A percentile compares a stretch with the other conserved stretches of the same genome.
These are phyloP conservation scores for Camptophora hylomeconis DNA, from an alignment of 2,329 filamentous ascomycete species.

Conservation along the genomic window DNA sequence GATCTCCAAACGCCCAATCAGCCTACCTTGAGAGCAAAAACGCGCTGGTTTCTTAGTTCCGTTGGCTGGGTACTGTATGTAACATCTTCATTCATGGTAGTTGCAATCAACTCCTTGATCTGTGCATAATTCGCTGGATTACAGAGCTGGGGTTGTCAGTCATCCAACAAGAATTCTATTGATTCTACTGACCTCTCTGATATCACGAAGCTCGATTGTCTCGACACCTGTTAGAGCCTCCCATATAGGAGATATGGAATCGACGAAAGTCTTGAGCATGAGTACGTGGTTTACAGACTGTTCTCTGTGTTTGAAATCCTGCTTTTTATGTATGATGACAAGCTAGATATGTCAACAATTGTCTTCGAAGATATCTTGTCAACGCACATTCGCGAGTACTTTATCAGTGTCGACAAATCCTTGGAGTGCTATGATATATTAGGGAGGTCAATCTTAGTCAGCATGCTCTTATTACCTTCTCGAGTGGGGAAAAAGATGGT, in stretches of 20 bases:
- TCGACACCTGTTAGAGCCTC: slow-evolving; percentile 53
- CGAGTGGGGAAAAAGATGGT: slow-evolving; percentile 71
- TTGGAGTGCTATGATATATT: slow-evolving; percentile 47
- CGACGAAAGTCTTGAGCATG: slow-evolving; percentile 71
- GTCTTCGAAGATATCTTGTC: not conserved
- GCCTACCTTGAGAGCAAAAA: slow-evolving; percentile 68
- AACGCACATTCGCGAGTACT: slow-evolving; percentile 56
- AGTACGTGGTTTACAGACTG: slow-evolving; percentile 78
- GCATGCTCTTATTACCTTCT: slow-evolving; percentile 37
- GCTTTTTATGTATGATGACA: slow-evolving; percentile 58
- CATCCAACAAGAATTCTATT: not conserved
- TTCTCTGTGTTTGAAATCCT: slow-evolving; percentile 56
- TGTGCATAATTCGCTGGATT: slow-evolving; percentile 46
- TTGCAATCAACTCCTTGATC: slow-evolving; percentile 52
- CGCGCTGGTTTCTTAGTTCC: slow-evolving; percentile 77
- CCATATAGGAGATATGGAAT: slow-evolving; percentile 53
- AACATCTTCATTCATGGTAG: slow-evolving; percentile 68
- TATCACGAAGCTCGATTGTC: slow-evolving; percentile 51
- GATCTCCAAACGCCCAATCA: not conserved
- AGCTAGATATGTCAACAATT: slow-evolving; percentile 38
- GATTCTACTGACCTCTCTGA: slow-evolving; percentile 48
- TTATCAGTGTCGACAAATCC: slow-evolving; percentile 67
- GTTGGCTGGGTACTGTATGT: slow-evolving; percentile 65
- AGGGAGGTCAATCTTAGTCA: slow-evolving; percentile 9
- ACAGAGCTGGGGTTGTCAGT: slow-evolving; percentile 40